Percentiles rank a stretch among this genome's conserved stretches.
Conservation (phyloP, 176 grass and related monocot species). For the Pharus latifolius region DNA sequence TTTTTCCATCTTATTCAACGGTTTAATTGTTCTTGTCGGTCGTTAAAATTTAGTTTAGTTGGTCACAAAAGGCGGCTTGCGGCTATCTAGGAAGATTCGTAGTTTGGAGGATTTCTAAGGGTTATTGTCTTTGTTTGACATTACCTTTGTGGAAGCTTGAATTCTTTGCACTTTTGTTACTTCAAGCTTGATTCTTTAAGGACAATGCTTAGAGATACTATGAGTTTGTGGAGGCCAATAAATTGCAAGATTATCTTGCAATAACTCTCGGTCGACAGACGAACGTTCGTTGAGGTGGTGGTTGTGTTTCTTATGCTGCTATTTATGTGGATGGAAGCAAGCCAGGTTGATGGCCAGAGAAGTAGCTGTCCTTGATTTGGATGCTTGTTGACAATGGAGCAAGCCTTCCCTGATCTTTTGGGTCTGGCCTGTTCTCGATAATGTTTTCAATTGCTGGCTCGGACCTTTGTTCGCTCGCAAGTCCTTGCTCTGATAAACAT, state of each 20-base stretch:
- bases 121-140: too few species aligned
- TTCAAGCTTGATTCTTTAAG: background rate
- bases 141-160: too few species aligned
- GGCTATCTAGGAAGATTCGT: too few species aligned
- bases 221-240: background rate
- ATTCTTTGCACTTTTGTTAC: too few species aligned
- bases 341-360: constrained; percentile 10
- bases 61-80: too few species aligned
- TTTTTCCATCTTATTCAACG: too few species aligned
- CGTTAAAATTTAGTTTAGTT: too few species aligned
- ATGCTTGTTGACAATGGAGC: background rate
- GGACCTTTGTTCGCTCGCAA: constrained; percentile 8
- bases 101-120: too few species aligned
- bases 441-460: background rate
- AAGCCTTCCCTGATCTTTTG: constrained; percentile 11
- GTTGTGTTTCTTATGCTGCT: too few species aligned
- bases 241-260: background rate
- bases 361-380: constrained; percentile 9
- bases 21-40: too few species aligned
- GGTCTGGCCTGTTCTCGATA: constrained; percentile 7
- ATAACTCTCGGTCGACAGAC: too few species aligned
- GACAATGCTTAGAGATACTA: background rate
- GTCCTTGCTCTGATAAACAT: constrained; percentile 9
- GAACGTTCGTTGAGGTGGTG: too few species aligned
- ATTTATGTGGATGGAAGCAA: background rate